A percentile compares a stretch with the other conserved stretches of the same genome.
Evolutionary conservation across 192 early-diverging fungal species (phyloP).

Genomic region (Entomortierella chlamydospora): DNA sequence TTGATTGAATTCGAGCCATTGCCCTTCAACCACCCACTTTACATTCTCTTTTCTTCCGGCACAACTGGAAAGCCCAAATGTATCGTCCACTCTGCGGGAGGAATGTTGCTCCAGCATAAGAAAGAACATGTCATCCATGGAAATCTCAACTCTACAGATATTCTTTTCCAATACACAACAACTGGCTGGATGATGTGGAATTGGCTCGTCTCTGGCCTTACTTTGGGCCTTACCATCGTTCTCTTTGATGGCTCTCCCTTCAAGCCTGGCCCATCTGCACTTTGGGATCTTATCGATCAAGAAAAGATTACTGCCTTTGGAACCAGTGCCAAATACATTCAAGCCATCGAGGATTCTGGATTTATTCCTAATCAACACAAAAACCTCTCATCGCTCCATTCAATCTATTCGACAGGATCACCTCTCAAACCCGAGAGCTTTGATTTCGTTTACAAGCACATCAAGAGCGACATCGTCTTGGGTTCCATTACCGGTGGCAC

Average conservation of each 20-base stretch:
- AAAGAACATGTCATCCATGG: slow-evolving; percentile 96
- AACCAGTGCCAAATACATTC: slow-evolving; percentile 96
- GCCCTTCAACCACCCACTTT: slow-evolving; percentile 91
- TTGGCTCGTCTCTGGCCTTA: slow-evolving; percentile 91
- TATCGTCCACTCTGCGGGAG: slow-evolving; percentile 93
- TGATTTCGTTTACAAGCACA: slow-evolving; percentile 89
- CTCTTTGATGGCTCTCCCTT: slow-evolving; percentile 96
- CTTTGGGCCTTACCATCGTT: slow-evolving; percentile 82
- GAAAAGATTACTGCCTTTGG: slow-evolving; percentile 92
- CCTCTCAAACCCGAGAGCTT: slow-evolving; percentile 93
- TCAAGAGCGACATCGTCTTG: slow-evolving; percentile 88
- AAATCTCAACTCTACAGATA: slow-evolving; percentile 76
- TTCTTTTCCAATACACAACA: slow-evolving; percentile 91
- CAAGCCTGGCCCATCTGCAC: slow-evolving; percentile 75
- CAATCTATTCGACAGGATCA: slow-evolving; percentile 94
- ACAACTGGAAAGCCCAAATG: slow-evolving; percentile 98
- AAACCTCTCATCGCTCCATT: slow-evolving; percentile 71
- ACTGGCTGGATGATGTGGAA: slow-evolving; percentile 99
- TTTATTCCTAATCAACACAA: slow-evolving; percentile 74
- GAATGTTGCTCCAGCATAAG: slow-evolving; percentile 90
- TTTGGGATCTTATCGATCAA: slow-evolving; percentile 86
- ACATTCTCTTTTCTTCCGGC: slow-evolving; percentile 93
- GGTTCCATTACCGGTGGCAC: slow-evolving; percentile 98
- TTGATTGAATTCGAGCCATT: slow-evolving; percentile 83
- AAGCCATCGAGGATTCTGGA: slow-evolving; percentile 82